Conservation (phyloP, 768 basidiomycete species). For the Xerocomellus chrysenteron region DNA sequence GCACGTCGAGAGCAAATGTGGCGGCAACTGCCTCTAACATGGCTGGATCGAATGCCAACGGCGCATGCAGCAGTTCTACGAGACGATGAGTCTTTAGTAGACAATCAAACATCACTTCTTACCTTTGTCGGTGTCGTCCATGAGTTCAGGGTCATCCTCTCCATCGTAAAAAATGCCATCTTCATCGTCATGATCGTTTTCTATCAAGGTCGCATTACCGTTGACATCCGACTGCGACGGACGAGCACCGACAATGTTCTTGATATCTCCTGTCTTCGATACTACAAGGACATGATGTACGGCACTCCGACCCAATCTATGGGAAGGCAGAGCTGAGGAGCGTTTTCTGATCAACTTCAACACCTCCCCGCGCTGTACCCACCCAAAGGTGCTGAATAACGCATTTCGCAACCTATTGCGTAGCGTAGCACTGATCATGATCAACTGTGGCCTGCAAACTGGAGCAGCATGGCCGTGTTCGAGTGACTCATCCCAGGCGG, state of each 20-base stretch:
- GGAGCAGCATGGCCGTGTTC: slow-evolving; percentile 5
- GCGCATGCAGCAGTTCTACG: slow-evolving; percentile 44
- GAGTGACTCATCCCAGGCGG: slow-evolving; percentile 5
- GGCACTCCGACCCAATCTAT: slow-evolving; percentile 29
- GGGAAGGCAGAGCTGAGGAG: slow-evolving; percentile 27
- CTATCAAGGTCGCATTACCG: not conserved
- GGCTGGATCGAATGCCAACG: slow-evolving; percentile 55
- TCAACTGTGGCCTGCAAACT: slow-evolving; percentile 51
- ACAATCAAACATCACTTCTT: not conserved
- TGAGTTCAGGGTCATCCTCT: slow-evolving; percentile 19
- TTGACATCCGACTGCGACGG: slow-evolving; percentile 2
- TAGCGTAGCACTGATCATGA: slow-evolving; percentile 73
- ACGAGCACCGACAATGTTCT: slow-evolving; percentile 53
- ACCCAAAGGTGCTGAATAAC: slow-evolving; percentile 55
- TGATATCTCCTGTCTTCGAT: slow-evolving; percentile 48
- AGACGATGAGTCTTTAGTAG: slow-evolving; percentile 6
- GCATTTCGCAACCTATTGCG: slow-evolving; percentile 41
- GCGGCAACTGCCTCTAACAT: slow-evolving; percentile 68
- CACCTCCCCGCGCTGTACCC: slow-evolving; percentile 49
- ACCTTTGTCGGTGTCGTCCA: slow-evolving; percentile 25
- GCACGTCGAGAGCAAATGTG: slow-evolving; percentile 72
- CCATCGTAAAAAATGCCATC: slow-evolving; percentile 26
- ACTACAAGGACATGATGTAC: slow-evolving; percentile 63
- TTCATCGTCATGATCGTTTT: slow-evolving; percentile 3
- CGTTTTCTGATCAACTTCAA: slow-evolving; percentile 25